Evolutionary conservation across 2,329 filamentous ascomycete species (phyloP).

Genomic region (Akanthomyces lecanii): DNA sequence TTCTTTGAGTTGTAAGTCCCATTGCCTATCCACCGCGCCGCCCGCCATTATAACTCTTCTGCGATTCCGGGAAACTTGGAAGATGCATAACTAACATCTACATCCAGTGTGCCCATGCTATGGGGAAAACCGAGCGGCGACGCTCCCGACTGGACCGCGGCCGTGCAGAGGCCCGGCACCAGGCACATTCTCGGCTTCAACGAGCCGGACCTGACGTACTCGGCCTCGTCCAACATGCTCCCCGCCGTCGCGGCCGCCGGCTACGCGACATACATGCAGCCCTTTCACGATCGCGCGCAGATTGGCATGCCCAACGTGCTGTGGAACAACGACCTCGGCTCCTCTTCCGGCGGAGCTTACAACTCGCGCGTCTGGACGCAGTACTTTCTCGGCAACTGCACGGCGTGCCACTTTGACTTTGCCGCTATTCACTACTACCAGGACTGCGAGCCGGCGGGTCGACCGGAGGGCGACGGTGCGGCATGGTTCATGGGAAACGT

Average conservation of each 20-base stretch:
- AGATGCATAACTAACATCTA: not conserved
- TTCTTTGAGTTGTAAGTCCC: not conserved
- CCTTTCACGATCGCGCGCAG: not conserved
- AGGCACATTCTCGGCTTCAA: conserved; percentile 1
- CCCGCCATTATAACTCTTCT: too few species aligned
- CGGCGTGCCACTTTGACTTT: not conserved
- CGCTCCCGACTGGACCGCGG: conserved; percentile 1
- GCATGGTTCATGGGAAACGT: conserved; percentile 1
- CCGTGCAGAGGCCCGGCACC: not conserved
- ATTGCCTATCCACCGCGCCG: too few species aligned
- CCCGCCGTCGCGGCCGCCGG: conserved; percentile 1
- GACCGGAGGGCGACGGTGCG: not conserved
- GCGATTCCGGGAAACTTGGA: not conserved
- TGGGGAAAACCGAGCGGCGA: not conserved
- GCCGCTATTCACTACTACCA: conserved; percentile 8
- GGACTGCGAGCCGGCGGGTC: not conserved
- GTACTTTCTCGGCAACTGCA: conserved; percentile 6
- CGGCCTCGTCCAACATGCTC: not conserved
- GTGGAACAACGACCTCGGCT: not conserved
- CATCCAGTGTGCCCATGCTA: not conserved
- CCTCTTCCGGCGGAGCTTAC: not conserved
- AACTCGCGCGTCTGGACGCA: not conserved
- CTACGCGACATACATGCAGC: not conserved
- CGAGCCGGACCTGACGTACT: conserved; percentile 5
- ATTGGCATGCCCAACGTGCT: not conserved